phyloP scores from a whole-genome alignment of 2,329 filamentous ascomycete species.

The Cladosporium sp. region DNA sequence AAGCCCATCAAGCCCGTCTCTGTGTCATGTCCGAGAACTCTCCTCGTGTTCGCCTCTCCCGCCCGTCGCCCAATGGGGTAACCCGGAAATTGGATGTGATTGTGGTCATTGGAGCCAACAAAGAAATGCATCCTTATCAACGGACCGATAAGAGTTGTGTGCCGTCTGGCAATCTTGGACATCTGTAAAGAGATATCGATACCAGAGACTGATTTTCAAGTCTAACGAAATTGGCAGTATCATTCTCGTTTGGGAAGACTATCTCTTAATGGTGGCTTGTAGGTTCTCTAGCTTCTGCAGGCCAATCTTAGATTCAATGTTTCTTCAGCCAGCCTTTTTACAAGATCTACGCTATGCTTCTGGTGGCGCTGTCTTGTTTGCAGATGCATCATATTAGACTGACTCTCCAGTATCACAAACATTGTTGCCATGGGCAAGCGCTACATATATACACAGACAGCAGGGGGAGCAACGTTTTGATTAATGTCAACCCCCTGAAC shows the following conservation, averaged over 20 bases:
- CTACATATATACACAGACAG: not conserved
- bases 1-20: not conserved
- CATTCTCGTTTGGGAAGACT: not conserved
- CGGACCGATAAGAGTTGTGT: not conserved
- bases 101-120: not conserved
- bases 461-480: not conserved
- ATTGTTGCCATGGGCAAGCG: not conserved
- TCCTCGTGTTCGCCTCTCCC: constrained; percentile 4
- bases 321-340: not conserved
- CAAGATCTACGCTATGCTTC: not conserved
- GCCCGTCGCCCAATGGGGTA: not conserved
- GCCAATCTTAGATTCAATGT: not conserved
- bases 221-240: not conserved
- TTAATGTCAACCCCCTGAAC: not conserved
- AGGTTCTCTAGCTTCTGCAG: constrained; percentile 2
- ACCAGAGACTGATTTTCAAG: not conserved
- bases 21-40: not conserved
- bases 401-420: not conserved
- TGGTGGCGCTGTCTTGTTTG: too few relatives aligned
- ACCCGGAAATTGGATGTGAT: not conserved
- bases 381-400: not conserved
- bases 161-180: not conserved
- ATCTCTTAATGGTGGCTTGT: not conserved
- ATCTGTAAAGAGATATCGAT: not conserved
- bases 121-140: not conserved